These are phyloP conservation scores for Mycena sp. DNA, from an alignment of 1,284 basidiomycete genomes.

Conservation along the genomic window DNA sequence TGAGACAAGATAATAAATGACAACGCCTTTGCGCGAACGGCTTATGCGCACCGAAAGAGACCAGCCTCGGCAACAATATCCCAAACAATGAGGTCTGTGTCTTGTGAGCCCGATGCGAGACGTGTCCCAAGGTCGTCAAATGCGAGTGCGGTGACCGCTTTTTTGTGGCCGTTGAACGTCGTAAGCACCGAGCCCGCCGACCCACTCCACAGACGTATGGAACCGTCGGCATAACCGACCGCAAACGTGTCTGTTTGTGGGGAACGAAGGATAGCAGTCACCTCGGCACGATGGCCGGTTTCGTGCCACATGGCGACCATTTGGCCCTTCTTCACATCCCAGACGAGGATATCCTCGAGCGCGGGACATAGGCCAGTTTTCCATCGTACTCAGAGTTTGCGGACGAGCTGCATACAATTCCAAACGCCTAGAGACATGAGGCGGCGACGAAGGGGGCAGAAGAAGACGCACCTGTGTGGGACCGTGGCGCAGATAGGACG, in stretches of 20 bases:
- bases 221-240: constrained; percentile 97
- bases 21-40: background rate
- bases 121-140: constrained; percentile 87
- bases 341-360: constrained; percentile 96
- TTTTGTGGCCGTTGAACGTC: constrained; percentile 98
- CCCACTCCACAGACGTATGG: constrained; percentile 89
- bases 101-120: constrained; percentile 92
- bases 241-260: constrained; percentile 85
- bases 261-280: constrained; percentile 89
- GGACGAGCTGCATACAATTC: constrained; percentile 87
- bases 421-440: constrained; percentile 78
- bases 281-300: constrained; percentile 88
- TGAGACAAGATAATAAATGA: constrained; percentile 38
- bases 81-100: constrained; percentile 96
- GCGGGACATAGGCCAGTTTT: constrained; percentile 94
- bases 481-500: constrained; percentile 88
- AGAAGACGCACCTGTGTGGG: constrained; percentile 77
- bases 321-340: constrained; percentile 96
- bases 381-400: constrained; percentile 92
- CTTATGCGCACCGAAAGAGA: constrained; percentile 71
- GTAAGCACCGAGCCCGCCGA: constrained; percentile 75
- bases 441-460: background rate
- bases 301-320: constrained; percentile 99
- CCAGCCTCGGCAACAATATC: constrained; percentile 95
- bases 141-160: constrained; percentile 84